phyloP scores from a whole-genome alignment of 1,284 basidiomycete species.

The Moniliella sp. region DNA sequence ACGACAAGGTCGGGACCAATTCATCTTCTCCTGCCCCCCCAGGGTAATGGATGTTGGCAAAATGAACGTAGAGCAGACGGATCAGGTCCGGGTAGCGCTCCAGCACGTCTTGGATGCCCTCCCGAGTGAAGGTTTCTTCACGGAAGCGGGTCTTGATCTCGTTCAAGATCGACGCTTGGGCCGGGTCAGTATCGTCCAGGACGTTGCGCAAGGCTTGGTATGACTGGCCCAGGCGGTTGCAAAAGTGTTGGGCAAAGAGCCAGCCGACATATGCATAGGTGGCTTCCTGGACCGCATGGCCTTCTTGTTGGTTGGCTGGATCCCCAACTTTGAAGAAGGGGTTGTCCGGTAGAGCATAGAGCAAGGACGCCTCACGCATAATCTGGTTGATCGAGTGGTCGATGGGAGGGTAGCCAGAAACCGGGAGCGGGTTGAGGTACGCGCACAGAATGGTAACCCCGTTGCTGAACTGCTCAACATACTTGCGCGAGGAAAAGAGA shows the following conservation, averaged over 20 bases:
- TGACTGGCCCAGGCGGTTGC: constrained; percentile 32
- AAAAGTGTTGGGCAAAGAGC: constrained; percentile 34
- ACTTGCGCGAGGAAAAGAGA: constrained; percentile 75
- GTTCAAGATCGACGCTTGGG: constrained; percentile 77
- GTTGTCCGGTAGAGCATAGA: constrained; percentile 87
- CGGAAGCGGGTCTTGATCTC: constrained; percentile 90
- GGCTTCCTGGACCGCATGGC: constrained; percentile 90
- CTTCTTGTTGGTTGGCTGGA: too few species aligned
- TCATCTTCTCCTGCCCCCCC: constrained; percentile 48
- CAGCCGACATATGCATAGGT: constrained; percentile 66
- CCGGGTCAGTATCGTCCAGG: constrained; percentile 68
- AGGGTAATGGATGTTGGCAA: constrained; percentile 75
- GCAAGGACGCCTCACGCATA: constrained; percentile 80
- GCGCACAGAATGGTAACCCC: constrained; percentile 75
- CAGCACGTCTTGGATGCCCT: constrained; percentile 57
- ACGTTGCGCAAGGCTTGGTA: constrained; percentile 37
- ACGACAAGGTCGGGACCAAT: constrained; percentile 65
- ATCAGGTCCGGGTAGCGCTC: constrained; percentile 25
- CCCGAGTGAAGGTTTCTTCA: constrained; percentile 96
- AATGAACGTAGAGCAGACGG: constrained; percentile 78
- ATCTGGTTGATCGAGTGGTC: constrained; percentile 37
- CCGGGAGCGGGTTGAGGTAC: constrained; percentile 30
- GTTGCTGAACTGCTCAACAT: constrained; percentile 90
- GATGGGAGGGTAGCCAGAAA: constrained; percentile 15
- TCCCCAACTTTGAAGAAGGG: constrained; percentile 54